Evolutionary conservation across 805 yeast genomes (phyloP).

Genomic region (Jamesozyma hellenica): DNA sequence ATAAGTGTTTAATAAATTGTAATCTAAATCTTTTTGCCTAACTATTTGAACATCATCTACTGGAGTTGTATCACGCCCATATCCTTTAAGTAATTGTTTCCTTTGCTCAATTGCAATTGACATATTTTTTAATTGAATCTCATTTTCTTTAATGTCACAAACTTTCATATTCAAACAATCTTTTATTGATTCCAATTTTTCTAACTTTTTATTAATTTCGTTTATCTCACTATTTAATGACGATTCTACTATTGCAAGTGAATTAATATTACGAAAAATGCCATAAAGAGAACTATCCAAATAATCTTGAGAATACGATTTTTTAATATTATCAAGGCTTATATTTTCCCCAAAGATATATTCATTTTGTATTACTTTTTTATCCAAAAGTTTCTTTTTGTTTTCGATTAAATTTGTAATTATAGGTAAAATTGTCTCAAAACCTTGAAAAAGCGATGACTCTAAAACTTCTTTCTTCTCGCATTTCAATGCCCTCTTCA

Average conservation of each 20-base stretch:
- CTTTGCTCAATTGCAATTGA: conserved; percentile 34
- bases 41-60: neutral
- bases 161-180: conserved; percentile 42
- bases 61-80: conserved; percentile 18
- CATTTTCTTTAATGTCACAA: conserved; percentile 44
- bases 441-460: conserved; percentile 58
- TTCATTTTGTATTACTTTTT: neutral
- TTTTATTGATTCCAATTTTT: conserved; percentile 38
- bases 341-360: neutral
- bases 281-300: conserved; percentile 32
- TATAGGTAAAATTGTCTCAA: conserved; percentile 47
- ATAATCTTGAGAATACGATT: conserved; percentile 31
- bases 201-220: conserved; percentile 48
- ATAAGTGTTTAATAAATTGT: no score
- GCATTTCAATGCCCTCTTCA: conserved; percentile 15
- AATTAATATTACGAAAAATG: conserved; percentile 39
- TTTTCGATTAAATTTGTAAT: conserved; percentile 20
- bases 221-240: conserved; percentile 51
- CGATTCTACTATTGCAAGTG: conserved; percentile 53
- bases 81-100: conserved; percentile 32
- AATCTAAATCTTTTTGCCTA: no score
- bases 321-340: conserved; percentile 5
- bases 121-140: conserved; percentile 38
- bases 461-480: conserved; percentile 12
- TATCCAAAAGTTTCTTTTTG: neutral